A percentile compares a stretch with the other conserved stretches of the same genome.
These are phyloP conservation scores for Rhodamnia argentea DNA, from an alignment of 345 rosid genomes.

Conservation along the genomic window DNA sequence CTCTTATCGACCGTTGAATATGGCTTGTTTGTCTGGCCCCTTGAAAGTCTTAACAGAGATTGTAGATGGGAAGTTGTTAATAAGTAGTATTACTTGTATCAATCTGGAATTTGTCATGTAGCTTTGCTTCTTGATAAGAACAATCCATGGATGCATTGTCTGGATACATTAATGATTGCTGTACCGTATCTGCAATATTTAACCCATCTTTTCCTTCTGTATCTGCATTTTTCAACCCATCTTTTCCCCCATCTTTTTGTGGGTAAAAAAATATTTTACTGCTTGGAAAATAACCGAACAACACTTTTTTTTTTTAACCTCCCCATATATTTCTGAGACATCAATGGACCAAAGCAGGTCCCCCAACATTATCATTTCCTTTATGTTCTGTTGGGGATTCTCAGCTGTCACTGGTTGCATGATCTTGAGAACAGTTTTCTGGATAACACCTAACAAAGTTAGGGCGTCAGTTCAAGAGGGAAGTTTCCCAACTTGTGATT, in stretches of 20 bases:
- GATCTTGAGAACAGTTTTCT: neutral
- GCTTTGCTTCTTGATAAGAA: no score
- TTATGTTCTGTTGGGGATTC: neutral
- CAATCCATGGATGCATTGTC: neutral
- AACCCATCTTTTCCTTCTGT: neutral
- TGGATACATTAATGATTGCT: neutral
- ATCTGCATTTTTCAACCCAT: neutral
- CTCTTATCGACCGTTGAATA: fast-evolving
- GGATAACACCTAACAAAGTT: neutral
- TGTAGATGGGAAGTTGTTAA: neutral
- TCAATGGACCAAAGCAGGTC: neutral
- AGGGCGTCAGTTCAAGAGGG: neutral
- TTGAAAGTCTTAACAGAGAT: neutral
- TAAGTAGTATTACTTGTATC: neutral
- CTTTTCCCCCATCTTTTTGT: neutral
- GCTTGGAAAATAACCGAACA: neutral
- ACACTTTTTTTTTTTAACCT: neutral
- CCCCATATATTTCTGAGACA: neutral
- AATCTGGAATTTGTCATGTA: neutral
- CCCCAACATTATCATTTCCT: neutral
- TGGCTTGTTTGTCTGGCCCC: neutral
- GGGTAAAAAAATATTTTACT: neutral
- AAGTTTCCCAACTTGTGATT: neutral
- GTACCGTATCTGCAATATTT: neutral
- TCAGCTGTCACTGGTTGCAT: neutral